These are phyloP conservation scores for Mrakia blollopis DNA, from an alignment of 768 basidiomycete species.

Conservation along the genomic window DNA sequence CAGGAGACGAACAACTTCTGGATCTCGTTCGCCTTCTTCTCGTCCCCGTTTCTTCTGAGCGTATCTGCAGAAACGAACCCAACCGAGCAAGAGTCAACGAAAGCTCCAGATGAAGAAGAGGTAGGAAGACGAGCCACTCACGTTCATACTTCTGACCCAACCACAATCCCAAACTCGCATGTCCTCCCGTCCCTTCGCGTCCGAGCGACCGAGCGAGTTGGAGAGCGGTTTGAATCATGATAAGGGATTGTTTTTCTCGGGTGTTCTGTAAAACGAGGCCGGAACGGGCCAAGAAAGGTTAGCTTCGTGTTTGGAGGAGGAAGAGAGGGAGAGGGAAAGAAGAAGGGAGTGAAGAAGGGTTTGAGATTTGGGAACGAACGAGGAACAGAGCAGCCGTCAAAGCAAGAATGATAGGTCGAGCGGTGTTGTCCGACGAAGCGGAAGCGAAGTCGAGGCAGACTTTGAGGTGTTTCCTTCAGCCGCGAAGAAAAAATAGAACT, in stretches of 20 bases:
- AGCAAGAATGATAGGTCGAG: slow-evolving; percentile 30
- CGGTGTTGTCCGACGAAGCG: slow-evolving; percentile 21
- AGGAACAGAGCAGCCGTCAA: slow-evolving; percentile 29
- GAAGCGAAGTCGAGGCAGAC: slow-evolving; percentile 28
- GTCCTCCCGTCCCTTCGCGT: slow-evolving; percentile 21
- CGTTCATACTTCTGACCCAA: slow-evolving; percentile 30
- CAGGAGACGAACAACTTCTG: not conserved
- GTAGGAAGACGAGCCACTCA: not conserved
- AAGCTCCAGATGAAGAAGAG: not conserved
- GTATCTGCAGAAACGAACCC: not conserved
- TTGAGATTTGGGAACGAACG: no score
- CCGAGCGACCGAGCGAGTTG: slow-evolving; percentile 27
- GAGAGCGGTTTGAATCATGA: slow-evolving; percentile 32
- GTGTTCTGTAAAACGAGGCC: slow-evolving; percentile 20
- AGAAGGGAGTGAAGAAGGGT: not conserved
- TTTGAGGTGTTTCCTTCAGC: slow-evolving; percentile 24
- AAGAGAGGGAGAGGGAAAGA: no score
- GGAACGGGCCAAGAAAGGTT: not conserved
- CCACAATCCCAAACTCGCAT: slow-evolving; percentile 29
- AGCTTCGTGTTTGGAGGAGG: no score
- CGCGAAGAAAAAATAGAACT: not conserved
- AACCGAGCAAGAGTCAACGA: not conserved
- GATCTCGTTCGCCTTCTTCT: slow-evolving; percentile 18
- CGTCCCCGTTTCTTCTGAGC: not conserved
- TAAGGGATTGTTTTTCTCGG: slow-evolving; percentile 21